A percentile compares a stretch with the other conserved stretches of the same genome.
phyloP scores from a whole-genome alignment of 176 grass and related monocot species.

The Ensete glaucum region DNA sequence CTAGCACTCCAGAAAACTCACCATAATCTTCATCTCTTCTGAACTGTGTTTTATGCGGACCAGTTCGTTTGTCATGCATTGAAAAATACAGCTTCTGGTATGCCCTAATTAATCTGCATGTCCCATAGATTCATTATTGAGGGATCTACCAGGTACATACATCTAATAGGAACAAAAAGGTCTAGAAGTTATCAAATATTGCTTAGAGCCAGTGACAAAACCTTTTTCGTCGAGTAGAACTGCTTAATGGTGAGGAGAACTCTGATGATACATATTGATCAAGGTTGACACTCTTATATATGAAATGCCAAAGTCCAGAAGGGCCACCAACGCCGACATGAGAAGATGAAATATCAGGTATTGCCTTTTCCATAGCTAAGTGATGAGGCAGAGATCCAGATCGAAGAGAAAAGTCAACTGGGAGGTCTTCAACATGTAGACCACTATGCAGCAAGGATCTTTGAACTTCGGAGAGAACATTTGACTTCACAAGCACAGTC shows the following conservation, averaged over 20 bases:
- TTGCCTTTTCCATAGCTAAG: not conserved
- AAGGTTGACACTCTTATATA: constrained; percentile 86
- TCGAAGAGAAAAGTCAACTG: constrained; percentile 32
- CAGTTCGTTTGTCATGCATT: constrained; percentile 83
- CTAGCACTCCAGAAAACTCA: constrained; percentile 30
- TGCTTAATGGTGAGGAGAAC: constrained; percentile 51
- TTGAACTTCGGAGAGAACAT: constrained; percentile 73
- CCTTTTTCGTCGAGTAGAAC: constrained; percentile 74
- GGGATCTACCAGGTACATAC: not conserved
- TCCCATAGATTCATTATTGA: constrained; percentile 15
- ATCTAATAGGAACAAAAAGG: not conserved
- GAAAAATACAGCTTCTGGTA: constrained; percentile 82
- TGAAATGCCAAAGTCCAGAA: constrained; percentile 95
- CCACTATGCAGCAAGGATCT: constrained; percentile 57
- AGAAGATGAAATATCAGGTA: constrained; percentile 35
- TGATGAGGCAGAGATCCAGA: constrained; percentile 8
- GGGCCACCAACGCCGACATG: constrained; percentile 49
- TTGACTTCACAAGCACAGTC: constrained; percentile 79
- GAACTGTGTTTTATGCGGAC: constrained; percentile 95
- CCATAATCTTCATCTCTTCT: constrained; percentile 82
- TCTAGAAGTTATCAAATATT: not conserved
- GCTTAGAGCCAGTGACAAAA: constrained; percentile 23
- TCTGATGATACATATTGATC: constrained; percentile 88
- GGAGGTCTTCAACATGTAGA: constrained; percentile 64
- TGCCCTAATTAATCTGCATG: constrained; percentile 73